Base-by-base conservation (phyloP, 371 early-diverging fungal genomes). In the Mucor racemosus region DNA sequence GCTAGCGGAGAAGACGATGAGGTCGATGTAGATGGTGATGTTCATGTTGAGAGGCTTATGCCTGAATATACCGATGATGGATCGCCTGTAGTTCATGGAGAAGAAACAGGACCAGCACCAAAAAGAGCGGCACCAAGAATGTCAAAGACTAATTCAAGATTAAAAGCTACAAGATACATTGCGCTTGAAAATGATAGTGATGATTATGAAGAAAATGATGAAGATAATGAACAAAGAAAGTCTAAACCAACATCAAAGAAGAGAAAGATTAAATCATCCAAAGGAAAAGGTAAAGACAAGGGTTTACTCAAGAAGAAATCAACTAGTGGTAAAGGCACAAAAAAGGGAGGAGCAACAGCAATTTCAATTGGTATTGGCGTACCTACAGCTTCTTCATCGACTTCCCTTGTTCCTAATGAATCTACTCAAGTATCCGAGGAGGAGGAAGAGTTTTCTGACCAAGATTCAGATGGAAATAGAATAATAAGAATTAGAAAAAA, bases 311-410 rank as follows among this genome's bases (percentile, higher is more conserved):
- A 50, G 50, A 26, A 21, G 10, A 50, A 50, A 26, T 50, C 26
- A 4, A 50, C 19, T 4, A 21, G 26, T 13, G 17, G 21, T 10
- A 50, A 50, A 50, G 26, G 50, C 50, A 7, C 50, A 50, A 50
- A 50, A 19, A 50, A 50, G 3, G 50, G 26, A 8, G 26, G 11
- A 21, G 19, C 50, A n/a, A 60, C 54, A 55, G 62, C 57, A 9
- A 33, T 61, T 44, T 55, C 62, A 5, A 67, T 61, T 21, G 58
- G 67, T 7, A 61, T 67, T 14, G 58, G 62, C 35, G 14, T 48
- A n/a, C 67, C 67, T 26, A 21, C 54, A 5, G 15, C 57, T 8
- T 31, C 54, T 8, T 40, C 63, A 40, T 41, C 63, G 7, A 39
- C 39, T 7, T 17, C 42, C 11, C 11, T 33, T 26, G 5, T 40